Evolutionary conservation across 495 filamentous ascomycete species (phyloP).

Genomic region (Cenococcum geophilum): DNA sequence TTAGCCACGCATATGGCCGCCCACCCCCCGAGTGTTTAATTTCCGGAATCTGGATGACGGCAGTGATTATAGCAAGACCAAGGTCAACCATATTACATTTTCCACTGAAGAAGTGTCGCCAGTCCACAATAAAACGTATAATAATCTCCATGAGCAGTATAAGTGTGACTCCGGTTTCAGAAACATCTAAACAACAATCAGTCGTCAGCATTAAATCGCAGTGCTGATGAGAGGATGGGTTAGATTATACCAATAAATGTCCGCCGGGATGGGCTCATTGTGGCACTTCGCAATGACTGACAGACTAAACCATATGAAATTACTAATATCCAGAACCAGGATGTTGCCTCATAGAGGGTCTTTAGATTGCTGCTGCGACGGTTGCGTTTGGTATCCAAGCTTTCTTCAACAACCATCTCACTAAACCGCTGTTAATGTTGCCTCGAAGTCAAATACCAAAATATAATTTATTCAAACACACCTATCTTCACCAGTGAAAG

Average conservation of each 20-base stretch:
- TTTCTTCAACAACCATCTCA: slow-evolving; percentile 34
- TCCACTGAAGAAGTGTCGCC: slow-evolving; percentile 67
- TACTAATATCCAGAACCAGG: slow-evolving; percentile 71
- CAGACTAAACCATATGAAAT: slow-evolving; percentile 71
- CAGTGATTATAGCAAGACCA: slow-evolving; percentile 68
- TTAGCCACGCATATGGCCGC: slow-evolving; percentile 79
- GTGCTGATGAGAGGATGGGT: neutral
- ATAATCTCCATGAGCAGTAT: slow-evolving; percentile 78
- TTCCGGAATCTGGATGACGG: slow-evolving; percentile 76
- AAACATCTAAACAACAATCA: slow-evolving; percentile 42
- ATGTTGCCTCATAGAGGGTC: slow-evolving; percentile 62
- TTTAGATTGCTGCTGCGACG: slow-evolving; percentile 55
- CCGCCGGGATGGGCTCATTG: slow-evolving; percentile 55
- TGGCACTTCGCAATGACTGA: slow-evolving; percentile 67
- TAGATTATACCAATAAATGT: slow-evolving; percentile 43
- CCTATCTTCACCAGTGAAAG: slow-evolving; percentile 75
- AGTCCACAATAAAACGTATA: slow-evolving; percentile 69
- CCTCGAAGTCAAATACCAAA: neutral
- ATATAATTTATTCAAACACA: neutral
- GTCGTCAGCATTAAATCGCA: neutral
- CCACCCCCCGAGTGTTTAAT: slow-evolving; percentile 61
- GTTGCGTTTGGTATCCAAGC: slow-evolving; percentile 34
- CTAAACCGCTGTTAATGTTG: neutral
- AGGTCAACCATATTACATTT: slow-evolving; percentile 75
- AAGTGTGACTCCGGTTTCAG: slow-evolving; percentile 72